Evolutionary conservation across 2,329 filamentous ascomycete species (phyloP), one percentile per base, ranked within the genome.

Genomic region (Diatrype stigma): DNA sequence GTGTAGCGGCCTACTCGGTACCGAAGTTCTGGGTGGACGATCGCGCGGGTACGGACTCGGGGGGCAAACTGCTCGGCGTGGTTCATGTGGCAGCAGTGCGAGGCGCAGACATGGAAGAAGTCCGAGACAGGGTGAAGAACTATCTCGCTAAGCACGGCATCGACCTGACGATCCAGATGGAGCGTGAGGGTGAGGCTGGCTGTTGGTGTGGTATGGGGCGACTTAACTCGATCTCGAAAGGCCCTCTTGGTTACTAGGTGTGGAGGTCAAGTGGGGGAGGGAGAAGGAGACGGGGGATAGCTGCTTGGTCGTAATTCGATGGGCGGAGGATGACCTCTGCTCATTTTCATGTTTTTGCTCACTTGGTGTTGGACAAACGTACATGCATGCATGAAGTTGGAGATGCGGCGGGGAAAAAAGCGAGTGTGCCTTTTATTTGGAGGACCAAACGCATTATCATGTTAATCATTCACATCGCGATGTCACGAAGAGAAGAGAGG

Each of bases 1-100:
- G 93, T 0, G 93, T 99, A 0, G 85, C 87, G 0, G 86, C 87
- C 48, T 97, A 96, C 63, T 80, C 87, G 1, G 89, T 89, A 1
- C 92, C 93, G 7, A 87, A 91, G 61, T 96, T 97, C 65, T 99
- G 94, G 94, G 74, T 94, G 14, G 90, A 95, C 60, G 91, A 96
- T 55, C 73, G 80, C 11, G 70, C 68, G 17, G 69, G 70, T 3
- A 70, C 65, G 8, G 71, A 72, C 19, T 64, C 68, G 2, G 72
- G 34, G 16, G 34, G 34, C 3, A 81, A 76, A 55, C 78, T 96
- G 2, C 73, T 92, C 12, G 93, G 93, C 2, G 86, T 94, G 1
- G 92, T 96, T 54, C 93, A 96, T 64, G 81, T 96, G 37, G 84
- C 90, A 53, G 90, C 90, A 1, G 82, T 85, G 1, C 80, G 82